Percentiles rank a stretch among this genome's conserved stretches.
Conservation (phyloP, 331 rosid species). For the Erythrophleum ivorense region DNA sequence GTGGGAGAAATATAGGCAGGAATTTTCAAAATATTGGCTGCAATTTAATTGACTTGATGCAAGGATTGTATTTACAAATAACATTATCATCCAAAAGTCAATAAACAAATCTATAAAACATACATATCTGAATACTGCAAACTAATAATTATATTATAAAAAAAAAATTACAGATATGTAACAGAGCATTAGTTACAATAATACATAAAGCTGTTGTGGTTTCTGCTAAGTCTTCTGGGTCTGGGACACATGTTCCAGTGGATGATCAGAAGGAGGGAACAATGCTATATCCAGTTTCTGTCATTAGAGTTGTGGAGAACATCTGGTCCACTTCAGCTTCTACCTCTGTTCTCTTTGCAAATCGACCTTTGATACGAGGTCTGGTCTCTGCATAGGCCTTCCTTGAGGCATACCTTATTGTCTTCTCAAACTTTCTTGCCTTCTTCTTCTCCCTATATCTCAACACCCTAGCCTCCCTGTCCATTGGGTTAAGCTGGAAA, state of each 20-base stretch:
- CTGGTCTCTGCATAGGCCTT: slow-evolving; percentile 97
- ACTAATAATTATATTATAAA: slow-evolving; percentile 32
- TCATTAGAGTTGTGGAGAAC: slow-evolving; percentile 69
- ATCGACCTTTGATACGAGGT: slow-evolving; percentile 92
- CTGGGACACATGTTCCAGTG: slow-evolving; percentile 14
- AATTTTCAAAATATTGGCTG: neutral
- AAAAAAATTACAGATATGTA: slow-evolving; percentile 46
- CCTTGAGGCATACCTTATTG: slow-evolving; percentile 93
- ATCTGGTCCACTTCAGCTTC: slow-evolving; percentile 85
- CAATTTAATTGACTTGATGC: slow-evolving; percentile 35
- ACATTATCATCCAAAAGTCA: slow-evolving; percentile 38
- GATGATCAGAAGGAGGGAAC: slow-evolving; percentile 76
- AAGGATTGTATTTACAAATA: slow-evolving; percentile 56
- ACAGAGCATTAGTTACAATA: slow-evolving; percentile 32
- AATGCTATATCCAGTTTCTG: slow-evolving; percentile 77
- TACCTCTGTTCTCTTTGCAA: slow-evolving; percentile 74
- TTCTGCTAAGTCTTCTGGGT: slow-evolving; percentile 10
- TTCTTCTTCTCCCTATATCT: slow-evolving; percentile 94
- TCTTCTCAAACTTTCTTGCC: slow-evolving; percentile 89
- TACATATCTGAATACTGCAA: slow-evolving; percentile 30
- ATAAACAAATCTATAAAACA: slow-evolving; percentile 46
- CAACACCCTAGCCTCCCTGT: slow-evolving; percentile 90
- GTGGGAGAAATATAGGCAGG: neutral
- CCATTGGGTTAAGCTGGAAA: slow-evolving; percentile 72
- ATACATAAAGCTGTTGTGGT: slow-evolving; percentile 35